Base-by-base conservation (phyloP, 805 yeast species). In the Clavispora asparagi region DNA sequence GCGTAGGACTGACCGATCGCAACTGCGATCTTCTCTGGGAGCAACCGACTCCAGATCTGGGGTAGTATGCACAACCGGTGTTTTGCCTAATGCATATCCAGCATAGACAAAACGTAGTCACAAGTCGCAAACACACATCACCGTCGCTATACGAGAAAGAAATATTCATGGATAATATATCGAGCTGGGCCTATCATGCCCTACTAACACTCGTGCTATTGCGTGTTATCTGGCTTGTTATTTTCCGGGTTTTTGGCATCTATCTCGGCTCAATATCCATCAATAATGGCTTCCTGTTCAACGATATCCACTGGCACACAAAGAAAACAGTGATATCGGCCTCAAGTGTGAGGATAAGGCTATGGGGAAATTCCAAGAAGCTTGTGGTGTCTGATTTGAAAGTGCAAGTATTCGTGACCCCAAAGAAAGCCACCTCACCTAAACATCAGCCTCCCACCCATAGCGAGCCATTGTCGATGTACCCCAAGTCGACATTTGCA, bases 221-320 rank as follows among this genome's bases (percentile, higher is more conserved):
- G 6, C 37, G 37, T 6, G n/a, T 33, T 7, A 16, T 33, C 6
- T 33, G 37, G 37, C 25, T 33, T 9, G 1, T 64, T 16, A 46
- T 66, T n/a, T 67, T 65, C 49, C 26, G 46, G 8, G 12, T 64
- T 7, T 50, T 61, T 9, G 76, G 76, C 25, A 44, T 70, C 41
- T 65, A 67, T 46, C 49, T 71, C 32, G 55, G 59, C 29, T 59
- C 65, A 14, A 38, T 71, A 5, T 48, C 68, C 14, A 57, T 71
- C 33, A 68, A 64, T 51, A 70, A 70, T 50, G 76, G 76, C 10
- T 44, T 71, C 2, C 65, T 58, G 65, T 54, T 70, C 51, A 67
- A 69, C 49, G 55, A 63, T 4, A 52, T 71, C 23, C 41, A 57
- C 5, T 43, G 64, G 44, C 43, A 43, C 10, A 46, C 53, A 19